Evolutionary conservation across 805 yeast species (phyloP).

Genomic region (Wickerhamiella domercqiae): DNA sequence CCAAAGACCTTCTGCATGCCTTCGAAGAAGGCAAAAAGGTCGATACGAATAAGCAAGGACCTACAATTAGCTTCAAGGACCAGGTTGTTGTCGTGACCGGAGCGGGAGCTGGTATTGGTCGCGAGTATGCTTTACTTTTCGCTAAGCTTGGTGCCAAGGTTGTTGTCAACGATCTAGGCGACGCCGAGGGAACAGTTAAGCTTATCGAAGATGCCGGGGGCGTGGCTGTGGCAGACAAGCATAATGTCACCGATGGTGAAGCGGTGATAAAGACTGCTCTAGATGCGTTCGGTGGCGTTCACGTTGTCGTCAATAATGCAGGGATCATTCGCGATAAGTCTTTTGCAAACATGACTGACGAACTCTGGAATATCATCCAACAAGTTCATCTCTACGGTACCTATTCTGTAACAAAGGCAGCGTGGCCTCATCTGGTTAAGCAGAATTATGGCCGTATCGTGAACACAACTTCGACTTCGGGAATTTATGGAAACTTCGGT

Average conservation of each 20-base stretch:
- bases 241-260: slow-evolving; percentile 70
- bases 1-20: slow-evolving; percentile 55
- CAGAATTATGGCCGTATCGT: slow-evolving; percentile 70
- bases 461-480: slow-evolving; percentile 89
- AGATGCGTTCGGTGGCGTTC: slow-evolving; percentile 64
- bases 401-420: slow-evolving; percentile 65
- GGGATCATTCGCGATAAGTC: slow-evolving; percentile 88
- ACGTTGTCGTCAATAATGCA: slow-evolving; percentile 80
- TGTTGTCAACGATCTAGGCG: slow-evolving; percentile 76
- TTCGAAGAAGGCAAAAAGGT: slow-evolving; percentile 36
- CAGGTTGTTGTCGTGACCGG: slow-evolving; percentile 90
- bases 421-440: slow-evolving; percentile 78
- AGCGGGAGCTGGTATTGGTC: slow-evolving; percentile 89
- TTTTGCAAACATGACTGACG: slow-evolving; percentile 66
- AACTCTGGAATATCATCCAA: slow-evolving; percentile 68
- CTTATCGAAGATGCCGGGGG: slow-evolving; percentile 64
- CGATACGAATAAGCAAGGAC: slow-evolving; percentile 45
- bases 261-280: slow-evolving; percentile 65
- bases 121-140: slow-evolving; percentile 69
- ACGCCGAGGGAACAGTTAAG: slow-evolving; percentile 57
- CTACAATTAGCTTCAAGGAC: slow-evolving; percentile 46
- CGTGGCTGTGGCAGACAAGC: slow-evolving; percentile 66
- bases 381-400: slow-evolving; percentile 76
- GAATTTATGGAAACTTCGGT: slow-evolving; percentile 94
- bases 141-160: slow-evolving; percentile 91